phyloP scores from a whole-genome alignment of 2,329 filamentous ascomycete species.

The Cladosporium oxysporum region DNA sequence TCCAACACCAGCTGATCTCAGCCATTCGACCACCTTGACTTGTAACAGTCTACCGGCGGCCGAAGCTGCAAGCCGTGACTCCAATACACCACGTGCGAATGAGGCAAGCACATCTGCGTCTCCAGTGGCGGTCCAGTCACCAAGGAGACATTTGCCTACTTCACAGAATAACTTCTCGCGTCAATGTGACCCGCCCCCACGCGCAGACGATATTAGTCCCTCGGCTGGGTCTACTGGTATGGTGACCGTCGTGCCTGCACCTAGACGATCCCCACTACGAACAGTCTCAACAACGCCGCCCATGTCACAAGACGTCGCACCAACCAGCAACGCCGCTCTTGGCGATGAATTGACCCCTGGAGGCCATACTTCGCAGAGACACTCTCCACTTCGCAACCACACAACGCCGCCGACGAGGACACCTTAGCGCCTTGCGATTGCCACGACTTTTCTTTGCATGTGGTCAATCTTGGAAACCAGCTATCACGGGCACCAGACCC shows the following conservation, averaged over 20 bases:
- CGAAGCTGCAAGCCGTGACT: conserved; percentile 7
- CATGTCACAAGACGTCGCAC: background rate
- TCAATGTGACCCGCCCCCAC: conserved; percentile 26
- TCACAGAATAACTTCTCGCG: conserved; percentile 14
- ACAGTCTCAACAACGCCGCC: conserved; percentile 15
- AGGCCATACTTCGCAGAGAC: background rate
- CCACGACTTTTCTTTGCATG: background rate
- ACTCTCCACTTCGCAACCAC: conserved; percentile 3
- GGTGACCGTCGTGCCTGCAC: conserved; percentile 32
- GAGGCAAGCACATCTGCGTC: conserved; percentile 21
- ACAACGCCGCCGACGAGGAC: conserved; percentile 2
- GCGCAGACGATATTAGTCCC: conserved; percentile 36
- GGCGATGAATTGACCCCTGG: background rate
- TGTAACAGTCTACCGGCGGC: conserved; percentile 14
- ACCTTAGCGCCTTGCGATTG: background rate
- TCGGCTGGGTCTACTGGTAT: conserved; percentile 24
- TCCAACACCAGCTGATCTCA: conserved; percentile 17
- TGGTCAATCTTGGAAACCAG: background rate
- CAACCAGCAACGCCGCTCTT: background rate
- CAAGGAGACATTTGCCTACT: background rate
- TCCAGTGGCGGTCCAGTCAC: conserved; percentile 23
- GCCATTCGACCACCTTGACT: conserved; percentile 24
- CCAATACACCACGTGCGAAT: conserved; percentile 8
- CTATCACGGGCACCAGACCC: conserved; percentile 3
- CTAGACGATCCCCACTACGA: conserved; percentile 23